Evolutionary conservation across 768 basidiomycete species (phyloP), one percentile per base, ranked within the genome.

Genomic region (Neoboletus magnificus): DNA sequence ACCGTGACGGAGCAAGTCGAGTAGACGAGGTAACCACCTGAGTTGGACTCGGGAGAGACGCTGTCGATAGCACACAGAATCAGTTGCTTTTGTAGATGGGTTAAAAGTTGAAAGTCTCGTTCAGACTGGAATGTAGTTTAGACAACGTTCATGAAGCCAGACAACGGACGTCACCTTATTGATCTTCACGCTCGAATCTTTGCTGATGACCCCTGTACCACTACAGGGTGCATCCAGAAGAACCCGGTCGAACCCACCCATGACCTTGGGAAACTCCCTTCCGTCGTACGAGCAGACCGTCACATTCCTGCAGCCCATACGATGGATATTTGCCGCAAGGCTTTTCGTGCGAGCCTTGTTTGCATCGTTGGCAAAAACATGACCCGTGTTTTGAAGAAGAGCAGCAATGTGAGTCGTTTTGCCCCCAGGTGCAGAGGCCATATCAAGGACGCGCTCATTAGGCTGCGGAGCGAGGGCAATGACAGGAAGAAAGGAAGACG

Each of bases 341-440:
- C 92, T 93, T 79, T 98, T 99, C 43, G 93, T 95, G 39, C 97
- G 83, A 18, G 83, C 84, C 72, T 98, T 97, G 76, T 91, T 98
- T 25, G 90, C 81, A 70, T 99, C 97, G 69, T 99, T 99, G 30
- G 97, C 97, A 65, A 98, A 98, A 36, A 99, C 84, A 8, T 93
- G 81, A n/a, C 97, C 97, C 2, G 96, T 98, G 68, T 99, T 99
- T 71, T 97, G 92, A 72, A 99, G 81, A 33, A 99, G 82, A 18
- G 97, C 97, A 12, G 96, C 89, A 63, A 99, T 95, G 71, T 99
- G 94, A 11, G 97, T 98, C 41, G 97, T 91, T 75, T 99, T 99
- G 7, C 97, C 97, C 27, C 97, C 97, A 0, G 97, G 97, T 0
- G 97, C 94, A 45, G 94, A 96, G 2, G 96, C 95, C 96, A 99